A percentile compares a stretch with the other conserved stretches of the same genome.
Evolutionary conservation across 2,329 filamentous ascomycete species (phyloP).

Genomic region (Trichoderma atroviride): DNA sequence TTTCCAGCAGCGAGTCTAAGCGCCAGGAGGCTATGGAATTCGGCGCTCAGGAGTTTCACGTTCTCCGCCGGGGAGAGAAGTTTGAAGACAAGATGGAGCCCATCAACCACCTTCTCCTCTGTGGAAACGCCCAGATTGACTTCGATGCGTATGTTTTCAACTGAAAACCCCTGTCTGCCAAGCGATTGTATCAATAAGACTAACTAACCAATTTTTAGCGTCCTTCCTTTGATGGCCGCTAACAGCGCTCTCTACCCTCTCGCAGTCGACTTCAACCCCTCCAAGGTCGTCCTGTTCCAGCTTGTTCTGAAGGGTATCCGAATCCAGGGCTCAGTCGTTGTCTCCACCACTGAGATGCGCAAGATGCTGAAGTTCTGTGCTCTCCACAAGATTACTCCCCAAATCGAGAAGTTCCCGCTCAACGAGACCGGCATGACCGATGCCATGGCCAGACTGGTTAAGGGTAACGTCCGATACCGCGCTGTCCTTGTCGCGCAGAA

Average conservation of each 20-base stretch:
- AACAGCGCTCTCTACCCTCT: slow-evolving; percentile 38
- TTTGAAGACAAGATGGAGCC: slow-evolving; percentile 57
- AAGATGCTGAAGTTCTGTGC: slow-evolving; percentile 62
- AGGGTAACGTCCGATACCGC: slow-evolving; percentile 18
- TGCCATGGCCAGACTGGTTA: slow-evolving; percentile 9
- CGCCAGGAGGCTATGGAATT: slow-evolving; percentile 57
- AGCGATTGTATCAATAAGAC: background rate
- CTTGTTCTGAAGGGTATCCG: slow-evolving; percentile 6
- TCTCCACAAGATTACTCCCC: slow-evolving; percentile 57
- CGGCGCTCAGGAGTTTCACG: slow-evolving; percentile 56
- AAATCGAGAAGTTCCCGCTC: slow-evolving; percentile 59
- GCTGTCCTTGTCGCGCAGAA: slow-evolving; percentile 23
- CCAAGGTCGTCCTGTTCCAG: slow-evolving; percentile 44
- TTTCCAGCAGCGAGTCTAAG: slow-evolving; percentile 58
- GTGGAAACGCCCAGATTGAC: slow-evolving; percentile 29
- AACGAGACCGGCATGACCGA: slow-evolving; percentile 55
- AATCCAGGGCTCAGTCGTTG: slow-evolving; percentile 45
- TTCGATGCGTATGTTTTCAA: slow-evolving; percentile 9
- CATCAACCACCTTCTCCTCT: slow-evolving; percentile 60
- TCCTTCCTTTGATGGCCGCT: slow-evolving; percentile 3
- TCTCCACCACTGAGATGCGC: slow-evolving; percentile 57
- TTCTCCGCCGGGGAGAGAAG: slow-evolving; percentile 51
- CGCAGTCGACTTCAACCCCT: slow-evolving; percentile 57
- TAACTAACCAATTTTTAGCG: background rate
- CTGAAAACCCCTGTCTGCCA: background rate